Conservation (phyloP, 441 rosid species). For the Jatropha podagrica region DNA sequence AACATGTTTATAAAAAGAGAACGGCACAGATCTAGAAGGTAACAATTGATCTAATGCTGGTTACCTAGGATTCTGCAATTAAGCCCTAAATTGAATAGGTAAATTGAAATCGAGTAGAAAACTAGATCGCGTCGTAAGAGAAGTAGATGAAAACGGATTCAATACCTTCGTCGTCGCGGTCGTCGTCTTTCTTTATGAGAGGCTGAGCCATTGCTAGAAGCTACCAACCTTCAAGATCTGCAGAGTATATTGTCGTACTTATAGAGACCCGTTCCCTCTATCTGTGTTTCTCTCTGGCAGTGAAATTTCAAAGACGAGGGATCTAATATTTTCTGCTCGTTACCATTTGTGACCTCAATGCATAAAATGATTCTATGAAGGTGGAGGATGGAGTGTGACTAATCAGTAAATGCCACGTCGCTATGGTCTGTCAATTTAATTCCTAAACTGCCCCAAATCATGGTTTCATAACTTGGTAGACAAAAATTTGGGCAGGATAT, state of each 20-base stretch:
- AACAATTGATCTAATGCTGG: constrained; percentile 29
- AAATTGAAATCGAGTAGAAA: constrained; percentile 1
- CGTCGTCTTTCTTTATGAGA: constrained; percentile 94
- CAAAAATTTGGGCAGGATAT: too few species aligned
- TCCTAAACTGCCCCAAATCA: not conserved
- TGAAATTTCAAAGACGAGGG: constrained; percentile 27
- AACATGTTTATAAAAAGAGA: constrained; percentile 15
- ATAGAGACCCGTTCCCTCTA: not conserved
- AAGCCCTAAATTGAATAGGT: constrained; percentile 4
- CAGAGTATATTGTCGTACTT: constrained; percentile 1
- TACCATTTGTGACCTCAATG: not conserved
- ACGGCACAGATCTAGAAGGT: constrained; percentile 49
- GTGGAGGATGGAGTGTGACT: not conserved
- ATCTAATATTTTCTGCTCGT: not conserved
- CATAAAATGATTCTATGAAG: not conserved
- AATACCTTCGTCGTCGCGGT: constrained; percentile 96
- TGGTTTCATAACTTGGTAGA: not conserved
- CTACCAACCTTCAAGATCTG: constrained; percentile 13
- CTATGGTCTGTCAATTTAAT: not conserved
- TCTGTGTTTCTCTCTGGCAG: not conserved
- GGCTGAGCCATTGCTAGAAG: constrained; percentile 78
- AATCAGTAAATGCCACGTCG: constrained; percentile 10
- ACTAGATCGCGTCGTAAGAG: not conserved
- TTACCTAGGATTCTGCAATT: constrained; percentile 16
- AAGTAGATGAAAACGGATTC: constrained; percentile 14